Base-by-base conservation (phyloP, 345 rosid species). In the Arabis alpina region DNA sequence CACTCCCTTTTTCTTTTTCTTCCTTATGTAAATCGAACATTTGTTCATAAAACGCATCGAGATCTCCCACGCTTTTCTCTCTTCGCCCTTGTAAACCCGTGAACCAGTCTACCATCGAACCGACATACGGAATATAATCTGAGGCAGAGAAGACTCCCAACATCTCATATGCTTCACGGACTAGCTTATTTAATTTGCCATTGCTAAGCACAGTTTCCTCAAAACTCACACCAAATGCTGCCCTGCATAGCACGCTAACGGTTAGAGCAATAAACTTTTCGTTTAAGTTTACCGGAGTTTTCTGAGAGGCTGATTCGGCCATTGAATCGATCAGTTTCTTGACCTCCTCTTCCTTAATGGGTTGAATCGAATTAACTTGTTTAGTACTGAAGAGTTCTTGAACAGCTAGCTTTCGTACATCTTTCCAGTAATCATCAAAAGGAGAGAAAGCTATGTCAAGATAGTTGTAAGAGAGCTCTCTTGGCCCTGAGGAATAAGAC, bases 391-490 rank as follows among this genome's bases (percentile, higher is more conserved):
- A 81, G 25, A 86, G 84, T 63, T 81, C 79, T 4, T 71, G 36
- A 10, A 34, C 72, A 28, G 79, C 66, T 1, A 80, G 45, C 54
- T 77, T 83, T 34, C 84, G 67, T 16, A 80, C 48, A 42, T 83
- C 85, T 52, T 77, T 80, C 84, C 86, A 82, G 44, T 78, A 81
- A 6, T 43, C 76, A 47, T 45, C 57, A 28, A 70, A 83, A 0
- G 87, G 86, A 4, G 84, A 56, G 42, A 82, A 86, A 45, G 49
- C 82, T 10, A 89, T 3, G 59, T 85, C 90, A 2, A 60, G 3
- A 43, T 77, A 63, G 32, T 78, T 66, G 62, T 86, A 88, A 28
- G 89, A 78, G 8, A 86, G 54, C 37, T 66, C 81, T 7, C 70
- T 61, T 28, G 40, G 12, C 44, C 83, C 84, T 73, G 44, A 71